These are phyloP conservation scores for Galerina marginata DNA, from an alignment of 768 basidiomycete species.

Conservation along the genomic window DNA sequence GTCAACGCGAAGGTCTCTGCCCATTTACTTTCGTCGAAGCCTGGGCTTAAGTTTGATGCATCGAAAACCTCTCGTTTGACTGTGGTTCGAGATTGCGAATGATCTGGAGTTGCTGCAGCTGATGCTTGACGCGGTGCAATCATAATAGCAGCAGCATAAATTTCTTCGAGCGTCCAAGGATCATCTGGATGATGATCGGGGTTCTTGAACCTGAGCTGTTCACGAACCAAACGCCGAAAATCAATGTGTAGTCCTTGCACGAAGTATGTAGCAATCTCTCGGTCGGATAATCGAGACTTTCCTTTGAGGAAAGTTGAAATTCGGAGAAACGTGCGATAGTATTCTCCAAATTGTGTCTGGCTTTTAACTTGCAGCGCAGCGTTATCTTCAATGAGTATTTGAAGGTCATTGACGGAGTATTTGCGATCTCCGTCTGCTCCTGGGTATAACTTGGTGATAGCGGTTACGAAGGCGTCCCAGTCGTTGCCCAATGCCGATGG, in stretches of 20 bases:
- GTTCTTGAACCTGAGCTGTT: constrained; percentile 14
- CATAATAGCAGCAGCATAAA: constrained; percentile 9
- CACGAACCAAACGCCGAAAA: constrained; percentile 3
- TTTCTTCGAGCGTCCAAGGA: constrained; percentile 7
- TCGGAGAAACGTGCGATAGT: constrained; percentile 12
- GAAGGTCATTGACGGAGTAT: too few species aligned
- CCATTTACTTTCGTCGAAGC: neutral
- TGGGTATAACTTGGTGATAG: constrained; percentile 1
- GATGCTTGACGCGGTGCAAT: neutral
- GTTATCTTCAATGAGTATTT: constrained; percentile 1
- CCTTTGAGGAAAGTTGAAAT: constrained; percentile 1
- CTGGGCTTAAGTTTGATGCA: neutral
- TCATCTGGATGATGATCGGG: constrained; percentile 17
- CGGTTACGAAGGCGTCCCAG: constrained; percentile 4
- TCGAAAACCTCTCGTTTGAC: neutral
- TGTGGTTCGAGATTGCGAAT: neutral
- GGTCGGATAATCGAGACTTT: constrained; percentile 6
- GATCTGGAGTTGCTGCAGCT: neutral
- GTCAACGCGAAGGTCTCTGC: neutral
- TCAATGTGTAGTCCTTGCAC: constrained; percentile 15
- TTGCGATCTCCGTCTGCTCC: constrained; percentile 1
- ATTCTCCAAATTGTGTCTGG: constrained; percentile 9
- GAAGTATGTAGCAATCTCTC: constrained; percentile 10
- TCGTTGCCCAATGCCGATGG: neutral
- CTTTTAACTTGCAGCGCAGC: neutral